phyloP scores from a whole-genome alignment of 371 early-diverging fungal species.

The Phascolomyces articulosus region DNA sequence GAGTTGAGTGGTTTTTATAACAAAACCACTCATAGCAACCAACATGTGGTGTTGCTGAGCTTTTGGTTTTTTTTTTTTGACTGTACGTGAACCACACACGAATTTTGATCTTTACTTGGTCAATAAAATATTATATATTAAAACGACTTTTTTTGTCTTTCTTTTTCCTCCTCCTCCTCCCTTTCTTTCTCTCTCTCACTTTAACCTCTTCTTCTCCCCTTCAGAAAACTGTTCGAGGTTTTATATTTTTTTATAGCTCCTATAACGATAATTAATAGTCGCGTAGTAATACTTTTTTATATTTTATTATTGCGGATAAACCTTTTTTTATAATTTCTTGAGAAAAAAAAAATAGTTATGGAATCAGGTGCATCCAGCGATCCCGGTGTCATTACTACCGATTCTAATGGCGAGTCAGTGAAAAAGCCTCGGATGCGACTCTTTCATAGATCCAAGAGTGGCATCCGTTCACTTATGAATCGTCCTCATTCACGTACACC shows the following conservation, averaged over 20 bases:
- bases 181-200: neutral
- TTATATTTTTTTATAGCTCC: neutral
- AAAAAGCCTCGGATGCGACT: conserved; percentile 8
- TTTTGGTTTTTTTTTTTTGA: no score
- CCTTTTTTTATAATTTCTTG: neutral
- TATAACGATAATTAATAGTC: neutral
- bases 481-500: conserved; percentile 1
- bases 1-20: no score
- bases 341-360: neutral
- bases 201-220: neutral
- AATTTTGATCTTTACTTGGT: no score
- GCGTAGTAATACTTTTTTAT: neutral
- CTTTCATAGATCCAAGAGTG: conserved; percentile 8
- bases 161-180: conserved; percentile 11
- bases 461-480: neutral
- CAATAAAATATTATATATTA: neutral
- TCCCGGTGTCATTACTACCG: conserved; percentile 2
- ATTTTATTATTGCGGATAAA: no score
- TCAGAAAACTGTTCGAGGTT: neutral
- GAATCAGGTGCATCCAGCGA: conserved; percentile 8
- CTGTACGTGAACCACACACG: no score
- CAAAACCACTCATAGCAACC: no score
- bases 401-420: neutral
- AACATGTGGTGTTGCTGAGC: no score
- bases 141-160: conserved; percentile 1